phyloP scores from a whole-genome alignment of 1,284 basidiomycete genomes.

The Cutaneotrichosporon dermatis region DNA sequence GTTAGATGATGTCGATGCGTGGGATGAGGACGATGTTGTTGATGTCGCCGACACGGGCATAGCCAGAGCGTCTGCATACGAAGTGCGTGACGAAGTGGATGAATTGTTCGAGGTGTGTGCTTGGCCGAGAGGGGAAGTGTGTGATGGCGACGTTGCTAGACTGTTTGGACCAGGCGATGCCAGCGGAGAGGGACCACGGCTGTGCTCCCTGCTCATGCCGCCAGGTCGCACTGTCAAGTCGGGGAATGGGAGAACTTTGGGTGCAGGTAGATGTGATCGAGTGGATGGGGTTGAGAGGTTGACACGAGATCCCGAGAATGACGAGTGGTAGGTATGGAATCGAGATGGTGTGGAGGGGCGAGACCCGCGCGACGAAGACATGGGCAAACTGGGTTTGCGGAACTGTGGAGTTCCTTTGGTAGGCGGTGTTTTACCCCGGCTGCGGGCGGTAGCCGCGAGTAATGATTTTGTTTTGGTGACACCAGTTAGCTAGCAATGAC shows the following conservation, averaged over 20 bases:
- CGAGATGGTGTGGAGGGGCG: constrained; percentile 19
- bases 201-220: constrained; percentile 12
- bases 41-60: not conserved
- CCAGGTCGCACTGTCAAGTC: constrained; percentile 14
- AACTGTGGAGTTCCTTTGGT: too few relatives aligned
- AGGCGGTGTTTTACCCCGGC: too few relatives aligned
- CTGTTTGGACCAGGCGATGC: constrained; percentile 4
- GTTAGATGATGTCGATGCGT: not conserved
- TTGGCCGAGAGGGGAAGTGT: not conserved
- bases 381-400: not conserved
- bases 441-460: too few relatives aligned
- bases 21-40: not conserved
- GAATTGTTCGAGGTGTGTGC: not conserved
- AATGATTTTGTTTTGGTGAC: too few relatives aligned
- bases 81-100: not conserved
- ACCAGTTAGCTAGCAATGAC: too few relatives aligned
- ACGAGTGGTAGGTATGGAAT: constrained; percentile 14
- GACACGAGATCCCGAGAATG: constrained; percentile 10
- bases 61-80: constrained; percentile 6
- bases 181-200: constrained; percentile 8
- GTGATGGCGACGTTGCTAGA: not conserved
- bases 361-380: constrained; percentile 11
- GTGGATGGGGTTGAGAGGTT: not conserved
- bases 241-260: constrained; percentile 23
- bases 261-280: constrained; percentile 15